Conservation (phyloP, 2,329 filamentous ascomycete species). For the Arthrinium phaeospermum region DNA sequence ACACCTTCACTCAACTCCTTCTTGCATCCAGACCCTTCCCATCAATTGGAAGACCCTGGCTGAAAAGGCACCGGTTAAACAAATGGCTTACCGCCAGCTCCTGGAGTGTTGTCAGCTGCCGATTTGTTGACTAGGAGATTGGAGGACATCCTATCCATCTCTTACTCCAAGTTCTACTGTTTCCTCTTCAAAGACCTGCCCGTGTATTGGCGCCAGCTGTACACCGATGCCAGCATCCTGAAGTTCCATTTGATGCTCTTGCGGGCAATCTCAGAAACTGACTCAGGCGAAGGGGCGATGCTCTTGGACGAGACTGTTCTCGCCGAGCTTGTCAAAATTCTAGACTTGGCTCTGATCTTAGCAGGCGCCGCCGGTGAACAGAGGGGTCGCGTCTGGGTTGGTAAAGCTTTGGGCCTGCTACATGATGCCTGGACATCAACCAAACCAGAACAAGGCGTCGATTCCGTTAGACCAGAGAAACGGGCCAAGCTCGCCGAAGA, state of each 20-base stretch:
- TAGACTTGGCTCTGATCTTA: conserved; percentile 81
- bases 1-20: not conserved
- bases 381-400: conserved; percentile 58
- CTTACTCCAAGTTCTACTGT: conserved; percentile 71
- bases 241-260: conserved; percentile 53
- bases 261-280: conserved; percentile 23
- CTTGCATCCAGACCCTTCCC: not conserved
- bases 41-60: not conserved
- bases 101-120: not conserved
- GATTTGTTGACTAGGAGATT: conserved; percentile 46
- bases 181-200: conserved; percentile 72
- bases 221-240: conserved; percentile 72
- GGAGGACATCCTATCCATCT: conserved; percentile 62
- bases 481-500: not conserved
- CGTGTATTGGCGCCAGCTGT: conserved; percentile 71
- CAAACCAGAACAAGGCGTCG: not conserved
- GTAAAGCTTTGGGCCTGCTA: conserved; percentile 54
- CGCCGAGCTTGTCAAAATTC: conserved; percentile 62
- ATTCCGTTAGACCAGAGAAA: conserved; percentile 17
- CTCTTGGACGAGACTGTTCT: conserved; percentile 41
- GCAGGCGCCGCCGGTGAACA: conserved; percentile 64
- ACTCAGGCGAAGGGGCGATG: conserved; percentile 20
- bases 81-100: not conserved
- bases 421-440: conserved; percentile 24
- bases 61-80: not conserved